Base-by-base conservation (phyloP, 139 green algal species). In the Chlamydomonas applanata region DNA sequence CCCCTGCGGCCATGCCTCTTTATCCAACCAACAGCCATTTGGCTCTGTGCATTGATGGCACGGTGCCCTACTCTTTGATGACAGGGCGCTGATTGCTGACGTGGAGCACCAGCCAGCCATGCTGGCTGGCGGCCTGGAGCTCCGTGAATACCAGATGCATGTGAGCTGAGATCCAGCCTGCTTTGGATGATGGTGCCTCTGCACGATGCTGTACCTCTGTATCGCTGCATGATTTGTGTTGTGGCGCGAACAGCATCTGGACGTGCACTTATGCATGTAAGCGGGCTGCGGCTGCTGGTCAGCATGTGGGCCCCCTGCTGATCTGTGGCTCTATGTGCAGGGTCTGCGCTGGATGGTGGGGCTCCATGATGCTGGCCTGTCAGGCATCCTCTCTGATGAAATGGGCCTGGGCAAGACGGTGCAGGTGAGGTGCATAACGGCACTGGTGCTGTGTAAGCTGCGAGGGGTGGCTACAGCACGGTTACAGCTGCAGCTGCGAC, bases 281-380 rank as follows among this genome's bases (percentile, higher is more conserved):
- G n/a, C n/a, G n/a, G n/a, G n/a, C n/a, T n/a, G n/a, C n/a, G n/a
- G n/a, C n/a, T n/a, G n/a, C n/a, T n/a, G n/a, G n/a, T 56, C 14
- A 56, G 46, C 46, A 17, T 56, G 0, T 90, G 74, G n/a, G n/a
- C n/a, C n/a, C n/a, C n/a, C n/a, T n/a, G 0, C 83, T 97, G 60
- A 59, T 34, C 22, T 66, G 4, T 19, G n/a, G 32, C 20, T 56
- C 7, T 60, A 45, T 4, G 4, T 92, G 32, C 80, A 85, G 72
- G 93, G 95, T 3, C 82, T 99, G 82, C 87, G 97, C 78, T 99
- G 96, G 96, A 97, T 99, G 91, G 87, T 99, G 7, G 93, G 83
- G 0, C 87, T 99, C 57, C 96, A 97, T 83, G 97, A 98, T 79
- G 97, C 97, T 69, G 87, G 89, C 24, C 86, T 99, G 46, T 99